Conservation (phyloP, 2,329 filamentous ascomycete genomes). For the Colletotrichum lindemuthianum region DNA sequence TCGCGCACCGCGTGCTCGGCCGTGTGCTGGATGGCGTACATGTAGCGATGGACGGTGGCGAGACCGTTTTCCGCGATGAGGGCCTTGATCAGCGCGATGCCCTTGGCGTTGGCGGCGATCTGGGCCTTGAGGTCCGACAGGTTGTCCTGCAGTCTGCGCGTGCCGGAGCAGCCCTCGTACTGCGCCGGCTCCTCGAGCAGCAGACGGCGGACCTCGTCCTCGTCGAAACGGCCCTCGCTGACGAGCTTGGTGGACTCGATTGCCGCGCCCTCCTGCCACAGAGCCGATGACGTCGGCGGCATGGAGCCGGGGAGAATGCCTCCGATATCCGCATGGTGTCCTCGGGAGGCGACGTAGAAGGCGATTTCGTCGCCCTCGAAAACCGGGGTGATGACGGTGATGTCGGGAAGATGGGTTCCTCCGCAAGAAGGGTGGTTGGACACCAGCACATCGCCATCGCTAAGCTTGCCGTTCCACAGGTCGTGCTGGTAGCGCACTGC, state of each 20-base stretch:
- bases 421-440: constrained; percentile 56
- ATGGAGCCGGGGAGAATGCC: constrained; percentile 85
- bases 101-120: constrained; percentile 79
- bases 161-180: constrained; percentile 75
- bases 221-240: constrained; percentile 80
- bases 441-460: constrained; percentile 78
- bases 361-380: constrained; percentile 44
- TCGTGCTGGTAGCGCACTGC: constrained; percentile 75
- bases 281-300: constrained; percentile 77
- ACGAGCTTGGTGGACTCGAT: constrained; percentile 78
- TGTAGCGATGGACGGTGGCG: constrained; percentile 64
- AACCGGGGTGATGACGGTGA: constrained; percentile 54
- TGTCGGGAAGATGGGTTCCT: constrained; percentile 52
- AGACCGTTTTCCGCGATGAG: constrained; percentile 83
- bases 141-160: constrained; percentile 78
- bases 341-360: constrained; percentile 47
- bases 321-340: constrained; percentile 63
- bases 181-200: constrained; percentile 70
- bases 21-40: constrained; percentile 35
- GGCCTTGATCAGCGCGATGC: constrained; percentile 77
- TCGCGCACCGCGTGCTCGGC: constrained; percentile 34
- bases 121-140: constrained; percentile 81
- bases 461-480: constrained; percentile 76
- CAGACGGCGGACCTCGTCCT: constrained; percentile 74
- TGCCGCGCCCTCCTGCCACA: constrained; percentile 72